Evolutionary conservation across 2,329 filamentous ascomycete species (phyloP).

Genomic region (Diaporthe nobilis): DNA sequence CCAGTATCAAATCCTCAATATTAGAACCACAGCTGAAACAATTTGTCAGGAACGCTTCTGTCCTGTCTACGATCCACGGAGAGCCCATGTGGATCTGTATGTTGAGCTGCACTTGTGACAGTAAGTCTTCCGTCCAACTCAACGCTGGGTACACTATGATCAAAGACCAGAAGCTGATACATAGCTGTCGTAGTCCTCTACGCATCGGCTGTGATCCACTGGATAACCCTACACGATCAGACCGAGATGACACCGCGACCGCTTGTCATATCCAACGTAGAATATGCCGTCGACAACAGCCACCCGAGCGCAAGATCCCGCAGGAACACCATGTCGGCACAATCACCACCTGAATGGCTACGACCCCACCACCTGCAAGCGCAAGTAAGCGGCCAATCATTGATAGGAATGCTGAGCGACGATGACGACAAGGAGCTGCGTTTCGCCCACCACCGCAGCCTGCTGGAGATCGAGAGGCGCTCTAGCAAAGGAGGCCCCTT

Average conservation of each 20-base stretch:
- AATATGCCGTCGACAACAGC: slow-evolving; percentile 29
- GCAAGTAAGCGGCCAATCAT: slow-evolving; percentile 6
- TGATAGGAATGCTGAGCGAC: slow-evolving; percentile 26
- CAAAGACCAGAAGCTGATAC: background rate
- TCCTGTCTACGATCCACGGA: background rate
- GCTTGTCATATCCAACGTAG: slow-evolving; percentile 21
- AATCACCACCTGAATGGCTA: slow-evolving; percentile 15
- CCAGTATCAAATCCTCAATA: background rate
- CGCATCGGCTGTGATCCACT: slow-evolving; percentile 16
- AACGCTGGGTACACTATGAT: too few relatives aligned
- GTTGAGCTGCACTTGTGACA: slow-evolving; percentile 10
- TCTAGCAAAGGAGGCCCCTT: background rate
- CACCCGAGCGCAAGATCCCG: slow-evolving; percentile 12
- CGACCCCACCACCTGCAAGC: background rate
- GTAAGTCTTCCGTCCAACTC: background rate
- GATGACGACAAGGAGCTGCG: slow-evolving; percentile 26
- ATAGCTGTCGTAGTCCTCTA: background rate
- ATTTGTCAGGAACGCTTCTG: background rate
- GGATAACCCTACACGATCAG: background rate
- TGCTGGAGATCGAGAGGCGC: slow-evolving; percentile 25
- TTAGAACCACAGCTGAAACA: background rate
- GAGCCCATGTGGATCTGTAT: slow-evolving; percentile 28
- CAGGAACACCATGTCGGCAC: slow-evolving; percentile 10
- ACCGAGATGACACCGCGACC: background rate
- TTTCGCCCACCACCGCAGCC: slow-evolving; percentile 26